These are phyloP conservation scores for Fagopyrum tataricum DNA, from an alignment of 148 eudicot genomes.

Conservation along the genomic window DNA sequence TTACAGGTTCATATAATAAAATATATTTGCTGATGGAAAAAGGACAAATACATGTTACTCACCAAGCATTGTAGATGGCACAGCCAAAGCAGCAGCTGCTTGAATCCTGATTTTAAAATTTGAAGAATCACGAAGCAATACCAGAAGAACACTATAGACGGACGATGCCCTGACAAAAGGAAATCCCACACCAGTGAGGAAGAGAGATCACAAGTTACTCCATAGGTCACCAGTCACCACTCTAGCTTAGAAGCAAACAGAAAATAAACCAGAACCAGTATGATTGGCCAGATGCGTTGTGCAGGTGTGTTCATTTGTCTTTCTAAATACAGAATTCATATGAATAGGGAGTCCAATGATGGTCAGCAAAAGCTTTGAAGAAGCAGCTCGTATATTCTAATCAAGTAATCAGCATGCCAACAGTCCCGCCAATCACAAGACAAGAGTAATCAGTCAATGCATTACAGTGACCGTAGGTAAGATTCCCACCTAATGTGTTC, in stretches of 20 bases:
- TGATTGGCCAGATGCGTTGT: not conserved
- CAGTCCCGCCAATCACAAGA: not conserved
- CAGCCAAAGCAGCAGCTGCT: constrained; percentile 98
- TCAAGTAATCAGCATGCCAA: not conserved
- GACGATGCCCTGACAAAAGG: constrained; percentile 69
- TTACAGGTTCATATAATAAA: not conserved
- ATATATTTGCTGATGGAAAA: not conserved
- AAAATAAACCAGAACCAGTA: not conserved
- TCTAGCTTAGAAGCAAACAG: not conserved
- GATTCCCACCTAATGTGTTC: not conserved
- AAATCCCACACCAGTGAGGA: not conserved
- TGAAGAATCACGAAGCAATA: constrained; percentile 83
- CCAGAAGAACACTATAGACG: constrained; percentile 69
- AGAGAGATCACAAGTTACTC: not conserved
- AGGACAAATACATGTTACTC: constrained; percentile 15
- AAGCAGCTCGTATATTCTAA: not conserved
- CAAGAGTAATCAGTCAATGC: not conserved
- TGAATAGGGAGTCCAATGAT: not conserved
- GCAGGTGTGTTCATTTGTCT: not conserved
- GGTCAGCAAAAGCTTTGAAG: not conserved
- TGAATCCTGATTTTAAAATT: constrained; percentile 93
- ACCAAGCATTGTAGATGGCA: constrained; percentile 63
- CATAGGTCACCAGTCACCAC: not conserved
- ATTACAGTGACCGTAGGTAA: not conserved
- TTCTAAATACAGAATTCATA: not conserved